Conservation (phyloP, 495 filamentous ascomycete species). For the Hypoxylon crocopeplum region DNA sequence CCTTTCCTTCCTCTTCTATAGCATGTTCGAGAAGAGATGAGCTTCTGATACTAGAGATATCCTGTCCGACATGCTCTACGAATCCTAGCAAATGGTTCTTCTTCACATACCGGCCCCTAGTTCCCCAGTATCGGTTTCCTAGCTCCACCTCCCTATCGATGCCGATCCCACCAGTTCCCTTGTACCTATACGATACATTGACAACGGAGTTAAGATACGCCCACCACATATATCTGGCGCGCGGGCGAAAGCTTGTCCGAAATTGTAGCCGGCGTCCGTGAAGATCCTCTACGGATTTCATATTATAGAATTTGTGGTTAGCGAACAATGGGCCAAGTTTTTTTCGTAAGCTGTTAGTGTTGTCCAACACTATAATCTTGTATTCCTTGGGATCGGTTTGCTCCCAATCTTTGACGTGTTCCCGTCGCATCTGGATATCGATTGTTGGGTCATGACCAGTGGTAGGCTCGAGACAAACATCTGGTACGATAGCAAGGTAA, state of each 20-base stretch:
- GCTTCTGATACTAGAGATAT: background rate
- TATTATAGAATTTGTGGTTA: too few relatives aligned
- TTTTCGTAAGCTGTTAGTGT: too few relatives aligned
- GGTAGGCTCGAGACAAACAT: background rate
- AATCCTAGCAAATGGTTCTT: background rate
- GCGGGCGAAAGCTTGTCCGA: background rate
- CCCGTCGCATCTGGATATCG: background rate
- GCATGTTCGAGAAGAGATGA: background rate
- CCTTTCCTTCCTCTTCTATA: background rate
- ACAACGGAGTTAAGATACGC: conserved; percentile 2
- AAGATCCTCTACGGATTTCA: too few relatives aligned
- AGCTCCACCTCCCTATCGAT: background rate
- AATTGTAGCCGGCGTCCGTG: conserved; percentile 11
- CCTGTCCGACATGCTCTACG: conserved; percentile 1
- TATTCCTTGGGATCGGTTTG: conserved; percentile 1
- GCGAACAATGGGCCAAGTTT: too few relatives aligned
- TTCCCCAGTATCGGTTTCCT: background rate
- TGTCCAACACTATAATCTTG: background rate
- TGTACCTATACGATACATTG: background rate
- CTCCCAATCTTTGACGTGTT: background rate
- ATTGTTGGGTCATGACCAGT: background rate
- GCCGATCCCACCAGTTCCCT: background rate
- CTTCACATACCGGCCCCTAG: background rate
- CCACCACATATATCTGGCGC: conserved; percentile 11
- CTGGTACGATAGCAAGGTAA: background rate